Evolutionary conservation across 768 basidiomycete species (phyloP), one percentile per base, ranked within the genome.

Genomic region (Pleurotus eryngii): DNA sequence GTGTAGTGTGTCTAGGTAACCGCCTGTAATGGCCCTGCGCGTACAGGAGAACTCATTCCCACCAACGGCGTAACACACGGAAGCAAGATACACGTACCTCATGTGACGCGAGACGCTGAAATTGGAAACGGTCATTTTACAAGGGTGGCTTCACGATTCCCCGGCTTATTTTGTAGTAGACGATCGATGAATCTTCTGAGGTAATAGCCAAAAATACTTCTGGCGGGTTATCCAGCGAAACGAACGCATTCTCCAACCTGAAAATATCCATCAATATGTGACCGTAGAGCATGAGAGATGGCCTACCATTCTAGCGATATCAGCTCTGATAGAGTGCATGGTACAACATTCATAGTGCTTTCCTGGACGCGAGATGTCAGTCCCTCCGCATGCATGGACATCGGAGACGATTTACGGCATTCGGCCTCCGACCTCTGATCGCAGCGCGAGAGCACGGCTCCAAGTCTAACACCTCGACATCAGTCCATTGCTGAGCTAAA

Each of bases 141-240:
- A 88, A 72, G 8, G 80, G 75, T 20, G 88, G 90, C 63, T 92
- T 92, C 59, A 85, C 83, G 27, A 92, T 87, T 57, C 89, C 90
- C 49, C 79, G 77, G 65, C 85, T 87, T 58, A 92, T 76, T 64
- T 89, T 90, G 71, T 92, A 92, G 68, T 92, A 92, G 51, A 92
- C 90, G 46, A 88, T 86, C 8, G 90, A 91, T 8, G 90, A 85
- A 63, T 92, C 90, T 48, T 88, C 83, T 0, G 86, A 81, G 43
- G 84, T 85, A 56, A 92, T 86, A 12, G 86, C 90, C 27, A 92
- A 68, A 63, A 82, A 87, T 46, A 92, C 69, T 54, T 81, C 75
- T 40, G 75, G 67, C 9, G 78, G 77, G 46, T 72, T 70, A 5
- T 69, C 70, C 11, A 90, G 72, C 9, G 72, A 74, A 5, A 68